A percentile compares a stretch with the other conserved stretches of the same genome.
phyloP scores from a whole-genome alignment of 352 stramenopile species.

The Phytophthora uliginosa region DNA sequence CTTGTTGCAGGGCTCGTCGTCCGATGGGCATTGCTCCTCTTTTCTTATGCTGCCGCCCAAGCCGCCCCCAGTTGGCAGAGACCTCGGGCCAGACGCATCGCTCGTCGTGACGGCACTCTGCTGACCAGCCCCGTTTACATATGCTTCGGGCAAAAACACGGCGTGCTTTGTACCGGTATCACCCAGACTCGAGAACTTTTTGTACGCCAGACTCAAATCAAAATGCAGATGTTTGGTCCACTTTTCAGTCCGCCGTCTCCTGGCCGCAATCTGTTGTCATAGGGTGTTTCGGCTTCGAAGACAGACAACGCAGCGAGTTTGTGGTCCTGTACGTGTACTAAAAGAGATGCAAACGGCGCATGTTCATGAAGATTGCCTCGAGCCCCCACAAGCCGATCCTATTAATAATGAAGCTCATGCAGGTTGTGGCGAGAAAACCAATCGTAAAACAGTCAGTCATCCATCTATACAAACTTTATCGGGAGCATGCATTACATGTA shows the following conservation, averaged over 20 bases:
- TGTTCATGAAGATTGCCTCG: too few species aligned
- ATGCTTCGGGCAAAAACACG: constrained; percentile 13
- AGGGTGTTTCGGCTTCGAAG: background rate
- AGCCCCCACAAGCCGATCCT: too few species aligned
- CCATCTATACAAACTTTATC: too few species aligned
- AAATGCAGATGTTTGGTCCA: background rate
- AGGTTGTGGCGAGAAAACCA: too few species aligned
- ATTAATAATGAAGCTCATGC: too few species aligned
- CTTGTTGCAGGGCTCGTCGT: constrained; percentile 10
- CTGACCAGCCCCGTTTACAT: constrained; percentile 25
- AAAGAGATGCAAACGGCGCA: too few species aligned
- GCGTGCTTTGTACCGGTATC: background rate
- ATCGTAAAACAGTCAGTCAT: too few species aligned
- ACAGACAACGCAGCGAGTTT: too few species aligned
- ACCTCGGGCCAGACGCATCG: constrained; percentile 33
- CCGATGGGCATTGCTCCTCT: constrained; percentile 28
- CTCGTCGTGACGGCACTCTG: constrained; percentile 25
- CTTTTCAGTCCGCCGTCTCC: background rate
- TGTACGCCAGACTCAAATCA: background rate
- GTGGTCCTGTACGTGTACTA: too few species aligned
- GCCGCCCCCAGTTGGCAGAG: constrained; percentile 23
- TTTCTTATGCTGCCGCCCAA: constrained; percentile 31
- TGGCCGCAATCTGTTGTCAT: background rate
- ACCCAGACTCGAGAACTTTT: background rate
- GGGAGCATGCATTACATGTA: too few species aligned